A percentile compares a stretch with the other conserved stretches of the same genome.
Evolutionary conservation across 768 basidiomycete genomes (phyloP).

Genomic region (Agaricus subrufescens): DNA sequence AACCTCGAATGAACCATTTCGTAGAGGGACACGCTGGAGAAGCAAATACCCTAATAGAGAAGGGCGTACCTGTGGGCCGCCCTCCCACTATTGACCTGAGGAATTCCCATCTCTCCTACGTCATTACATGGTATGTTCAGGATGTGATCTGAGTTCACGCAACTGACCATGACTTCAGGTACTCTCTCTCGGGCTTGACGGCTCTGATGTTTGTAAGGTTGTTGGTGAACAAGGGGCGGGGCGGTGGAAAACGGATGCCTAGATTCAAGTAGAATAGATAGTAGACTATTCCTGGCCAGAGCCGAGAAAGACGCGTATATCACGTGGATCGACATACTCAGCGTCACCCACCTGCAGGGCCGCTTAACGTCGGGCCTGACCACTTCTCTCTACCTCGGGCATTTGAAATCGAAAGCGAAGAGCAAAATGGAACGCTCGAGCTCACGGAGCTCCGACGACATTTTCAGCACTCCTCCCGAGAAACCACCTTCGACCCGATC

Average conservation of each 20-base stretch:
- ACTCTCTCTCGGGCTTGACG: slow-evolving; percentile 82
- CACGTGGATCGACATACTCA: neutral
- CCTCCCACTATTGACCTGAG: slow-evolving; percentile 80
- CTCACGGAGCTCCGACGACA: slow-evolving; percentile 19
- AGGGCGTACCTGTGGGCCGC: slow-evolving; percentile 84
- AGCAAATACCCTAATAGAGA: slow-evolving; percentile 48
- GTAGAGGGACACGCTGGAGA: slow-evolving; percentile 85
- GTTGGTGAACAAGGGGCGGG: slow-evolving; percentile 49
- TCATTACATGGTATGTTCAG: slow-evolving; percentile 78
- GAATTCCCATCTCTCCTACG: slow-evolving; percentile 93
- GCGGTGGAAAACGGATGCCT: slow-evolving; percentile 49
- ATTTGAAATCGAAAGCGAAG: neutral
- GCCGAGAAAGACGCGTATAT: neutral
- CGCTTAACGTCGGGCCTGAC: neutral
- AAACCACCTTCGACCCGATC: slow-evolving; percentile 6
- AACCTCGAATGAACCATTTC: slow-evolving; percentile 1
- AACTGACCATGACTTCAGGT: slow-evolving; percentile 47
- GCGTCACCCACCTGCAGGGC: neutral
- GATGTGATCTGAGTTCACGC: neutral
- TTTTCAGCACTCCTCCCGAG: slow-evolving; percentile 17
- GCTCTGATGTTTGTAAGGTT: slow-evolving; percentile 76
- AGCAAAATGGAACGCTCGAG: slow-evolving; percentile 18
- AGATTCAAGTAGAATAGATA: slow-evolving; percentile 33
- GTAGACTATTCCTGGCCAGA: neutral
- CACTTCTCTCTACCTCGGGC: neutral